Evolutionary conservation across 352 stramenopile genomes (phyloP), one percentile per base, ranked within the genome.

Genomic region (Plasmopara muralis): DNA sequence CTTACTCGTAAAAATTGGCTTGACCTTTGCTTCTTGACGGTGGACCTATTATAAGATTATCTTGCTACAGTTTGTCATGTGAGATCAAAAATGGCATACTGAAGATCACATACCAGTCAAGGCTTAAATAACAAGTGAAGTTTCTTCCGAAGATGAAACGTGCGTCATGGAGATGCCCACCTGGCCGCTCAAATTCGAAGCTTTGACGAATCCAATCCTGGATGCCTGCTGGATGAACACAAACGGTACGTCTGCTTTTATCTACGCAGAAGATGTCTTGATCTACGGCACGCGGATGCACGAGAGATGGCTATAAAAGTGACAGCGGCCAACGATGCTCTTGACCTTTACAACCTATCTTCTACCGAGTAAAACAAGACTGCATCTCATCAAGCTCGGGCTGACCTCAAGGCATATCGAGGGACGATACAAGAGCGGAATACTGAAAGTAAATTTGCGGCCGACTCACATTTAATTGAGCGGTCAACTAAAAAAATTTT

Each of bases 201-300:
- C n/a, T n/a, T n/a, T n/a, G n/a, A n/a, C n/a, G n/a, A n/a, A n/a
- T n/a, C 47, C 0, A 66, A 66, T 14, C 52, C 52, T 5, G 52
- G 47, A 0, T 66, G 47, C 31, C 31, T 58, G 0, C 33, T 61
- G 1, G 52, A 66, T 13, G 52, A 58, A 13, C 52, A 57, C 39
- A 61, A 66, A 9, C 47, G 58, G 3, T 0, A 37, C 0, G 52
- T 49, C 18, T 55, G 52, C 38, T 58, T 66, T 14, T 55, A 66
- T 9, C 42, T 58, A 8, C 43, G 39, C 4, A 4, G 28, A 4
- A 12, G 38, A 5, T 65, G 35, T 41, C 3, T 53, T 2, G 56
- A 64, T 9, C 47, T 64, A 6, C 39, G 29, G 0, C 14, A 42
- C 7, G 20, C 40, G 2, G 34, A 59, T n/a, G 15, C 14, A 1